Base-by-base conservation (phyloP, 805 yeast species). In the Saccharomycopsis malanga region DNA sequence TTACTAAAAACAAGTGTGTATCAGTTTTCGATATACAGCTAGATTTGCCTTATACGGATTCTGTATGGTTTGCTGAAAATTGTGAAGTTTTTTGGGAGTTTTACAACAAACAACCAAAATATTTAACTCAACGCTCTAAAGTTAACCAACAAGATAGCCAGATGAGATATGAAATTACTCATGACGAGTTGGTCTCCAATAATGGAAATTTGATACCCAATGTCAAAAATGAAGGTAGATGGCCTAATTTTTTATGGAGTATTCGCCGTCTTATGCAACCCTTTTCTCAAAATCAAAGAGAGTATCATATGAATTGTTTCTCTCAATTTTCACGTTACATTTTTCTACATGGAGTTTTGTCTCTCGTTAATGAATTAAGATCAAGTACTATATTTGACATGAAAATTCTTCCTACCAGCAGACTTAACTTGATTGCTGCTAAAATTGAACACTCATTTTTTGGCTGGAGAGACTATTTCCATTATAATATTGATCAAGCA, bases 1-100 rank as follows among this genome's bases (percentile, higher is more conserved):
- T 61, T 45, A 56, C 63, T 2, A 63, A 59, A 27, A 56, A 61
- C 6, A 60, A 64, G 12, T 56, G 63, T 24, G 42, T 72, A 14
- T 66, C 74, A 1, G 63, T 67, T 1, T 72, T 71, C 55, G 73
- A 70, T 22, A 60, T 71, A 20, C 66, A 68, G 21, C 48, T 70
- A 15, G 76, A 71, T 34, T 56, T 72, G 34, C 76, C 76, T 2
- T 70, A 65, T 35, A 58, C 71, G 0, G 76, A 72, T 50, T 60
- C 67, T 3, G 68, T 69, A 17, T 72, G 76, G 76, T 49, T 57
- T 25, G 69, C 73, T 14, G 21, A 47, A 1, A 53, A 53, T 42
- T 53, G 58, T 0, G n/a, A 24, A 1, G 32, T 39, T 2, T 66
- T 66, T 40, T 45, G 54, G 21, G 30, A 40, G 2, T 58, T 57